Base-by-base conservation (phyloP, 176 grass and related monocot genomes). In the Ampelocalamus luodianensis region DNA sequence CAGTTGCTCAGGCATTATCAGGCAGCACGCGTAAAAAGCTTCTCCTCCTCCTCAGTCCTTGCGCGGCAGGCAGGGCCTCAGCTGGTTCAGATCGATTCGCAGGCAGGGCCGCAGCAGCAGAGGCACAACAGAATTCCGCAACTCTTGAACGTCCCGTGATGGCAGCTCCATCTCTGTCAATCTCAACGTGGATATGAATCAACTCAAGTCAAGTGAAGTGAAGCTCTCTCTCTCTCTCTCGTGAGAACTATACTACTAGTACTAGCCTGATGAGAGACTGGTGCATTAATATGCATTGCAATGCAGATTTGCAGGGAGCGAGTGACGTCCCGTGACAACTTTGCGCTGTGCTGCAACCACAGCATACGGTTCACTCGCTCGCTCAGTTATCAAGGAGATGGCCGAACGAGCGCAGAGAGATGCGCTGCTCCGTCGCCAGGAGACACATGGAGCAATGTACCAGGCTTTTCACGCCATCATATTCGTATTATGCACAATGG, bases 251-350 rank as follows among this genome's bases (percentile, higher is more conserved):
- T n/a, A n/a, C n/a, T n/a, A n/a, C n/a, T n/a, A n/a, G n/a, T n/a
- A n/a, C n/a, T n/a, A n/a, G n/a, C n/a, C n/a, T n/a, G n/a, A n/a
- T n/a, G n/a, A 29, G 49, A 18, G 50, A 6, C 50, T 53, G 3
- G 2, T 49, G 13, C 46, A 14, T 44, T 10, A 38, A 38, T 44
- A 44, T 9, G 42, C 42, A 9, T 14, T 17, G 50, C 50, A 6
- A 10, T 17, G 13, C 14, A 51, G 14, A 15, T 16, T 56, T 58
- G 70, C 71, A 36, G 71, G 34, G 50, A 6, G 15, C 15, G 15
- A 51, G 49, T 51, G 72, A 39, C 50, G 72, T 22, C 73, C 72
- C 20, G 74, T 77, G 55, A 77, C 54, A 56, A 24, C 34, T 58
- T n/a, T 58, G 63, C 8, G 14, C 51, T 8, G 43, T 43, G 42